Evolutionary conservation across 768 basidiomycete genomes (phyloP).

Genomic region (Podaxis sp.): DNA sequence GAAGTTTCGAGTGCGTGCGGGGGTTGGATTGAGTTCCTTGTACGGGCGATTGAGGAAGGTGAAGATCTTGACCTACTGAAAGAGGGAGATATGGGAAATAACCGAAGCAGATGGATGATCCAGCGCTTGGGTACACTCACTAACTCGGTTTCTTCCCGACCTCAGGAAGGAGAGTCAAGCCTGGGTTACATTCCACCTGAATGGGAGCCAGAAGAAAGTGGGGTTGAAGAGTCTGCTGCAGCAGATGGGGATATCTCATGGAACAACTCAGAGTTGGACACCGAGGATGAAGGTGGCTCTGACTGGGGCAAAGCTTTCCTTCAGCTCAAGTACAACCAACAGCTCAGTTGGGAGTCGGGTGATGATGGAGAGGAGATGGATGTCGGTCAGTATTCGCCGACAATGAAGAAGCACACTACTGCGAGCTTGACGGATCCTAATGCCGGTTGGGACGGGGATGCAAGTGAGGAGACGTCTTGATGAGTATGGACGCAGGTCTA

Average conservation of each 20-base stretch:
- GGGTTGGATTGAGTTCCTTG: slow-evolving; percentile 55
- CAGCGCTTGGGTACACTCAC: slow-evolving; percentile 38
- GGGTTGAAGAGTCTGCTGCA: slow-evolving; percentile 28
- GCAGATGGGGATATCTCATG: slow-evolving; percentile 39
- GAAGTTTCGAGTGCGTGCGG: slow-evolving; percentile 48
- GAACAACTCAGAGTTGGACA: slow-evolving; percentile 34
- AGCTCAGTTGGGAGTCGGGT: slow-evolving; percentile 12
- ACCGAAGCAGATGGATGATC: slow-evolving; percentile 35
- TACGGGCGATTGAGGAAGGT: slow-evolving; percentile 41
- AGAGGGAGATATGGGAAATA: slow-evolving; percentile 27
- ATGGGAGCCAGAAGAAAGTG: slow-evolving; percentile 36
- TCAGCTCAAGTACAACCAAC: slow-evolving; percentile 11
- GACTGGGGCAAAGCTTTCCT: slow-evolving; percentile 16
- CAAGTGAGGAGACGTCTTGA: slow-evolving; percentile 30
- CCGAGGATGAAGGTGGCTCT: slow-evolving; percentile 22
- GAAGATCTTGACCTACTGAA: slow-evolving; percentile 34
- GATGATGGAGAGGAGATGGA: slow-evolving; percentile 12
- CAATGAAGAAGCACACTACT: slow-evolving; percentile 4
- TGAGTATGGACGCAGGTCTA: not conserved
- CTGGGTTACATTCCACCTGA: slow-evolving; percentile 37
- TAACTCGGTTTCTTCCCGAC: slow-evolving; percentile 24
- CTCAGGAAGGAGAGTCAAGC: slow-evolving; percentile 27
- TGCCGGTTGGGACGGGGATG: slow-evolving; percentile 43
- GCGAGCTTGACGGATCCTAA: slow-evolving; percentile 27
- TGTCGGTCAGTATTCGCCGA: slow-evolving; percentile 3